Evolutionary conservation across 768 basidiomycete genomes (phyloP).

Genomic region (Terana coerulea): DNA sequence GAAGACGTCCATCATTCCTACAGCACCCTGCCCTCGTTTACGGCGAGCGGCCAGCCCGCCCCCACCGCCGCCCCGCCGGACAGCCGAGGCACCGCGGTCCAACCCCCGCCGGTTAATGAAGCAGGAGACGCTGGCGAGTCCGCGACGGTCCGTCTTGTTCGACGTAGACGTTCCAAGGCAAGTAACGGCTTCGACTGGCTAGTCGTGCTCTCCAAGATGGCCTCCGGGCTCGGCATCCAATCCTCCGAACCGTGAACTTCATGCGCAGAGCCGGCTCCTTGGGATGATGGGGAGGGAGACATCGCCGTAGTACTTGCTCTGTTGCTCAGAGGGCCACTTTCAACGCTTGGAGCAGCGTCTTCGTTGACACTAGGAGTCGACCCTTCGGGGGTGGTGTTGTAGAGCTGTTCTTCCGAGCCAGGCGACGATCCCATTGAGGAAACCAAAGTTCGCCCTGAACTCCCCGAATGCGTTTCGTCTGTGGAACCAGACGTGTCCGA

Average conservation of each 20-base stretch:
- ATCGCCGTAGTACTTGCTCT: background rate
- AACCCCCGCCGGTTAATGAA: background rate
- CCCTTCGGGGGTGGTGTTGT: slow-evolving; percentile 13
- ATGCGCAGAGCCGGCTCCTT: slow-evolving; percentile 5
- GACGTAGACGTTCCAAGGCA: slow-evolving; percentile 64
- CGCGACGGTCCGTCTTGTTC: slow-evolving; percentile 30
- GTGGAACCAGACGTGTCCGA: slow-evolving; percentile 15
- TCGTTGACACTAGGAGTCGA: slow-evolving; percentile 8
- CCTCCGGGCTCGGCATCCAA: slow-evolving; percentile 49
- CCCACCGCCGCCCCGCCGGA: slow-evolving; percentile 1
- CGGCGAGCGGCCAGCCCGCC: slow-evolving; percentile 9
- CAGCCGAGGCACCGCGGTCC: background rate
- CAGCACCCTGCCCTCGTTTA: slow-evolving; percentile 19
- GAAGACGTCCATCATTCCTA: slow-evolving; percentile 78
- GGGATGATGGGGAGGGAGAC: slow-evolving; percentile 6
- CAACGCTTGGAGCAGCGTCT: slow-evolving; percentile 1
- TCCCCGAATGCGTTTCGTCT: slow-evolving; percentile 11
- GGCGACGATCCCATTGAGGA: slow-evolving; percentile 14
- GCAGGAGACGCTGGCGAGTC: slow-evolving; percentile 4
- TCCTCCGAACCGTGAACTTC: slow-evolving; percentile 24
- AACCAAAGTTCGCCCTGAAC: slow-evolving; percentile 25
- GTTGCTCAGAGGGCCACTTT: background rate
- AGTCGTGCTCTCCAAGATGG: slow-evolving; percentile 70
- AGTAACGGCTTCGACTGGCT: slow-evolving; percentile 62
- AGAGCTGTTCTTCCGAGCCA: slow-evolving; percentile 9